Percentiles rank a stretch among this genome's conserved stretches.
phyloP scores from a whole-genome alignment of 768 basidiomycete genomes.

The Melanogaster broomeanus region DNA sequence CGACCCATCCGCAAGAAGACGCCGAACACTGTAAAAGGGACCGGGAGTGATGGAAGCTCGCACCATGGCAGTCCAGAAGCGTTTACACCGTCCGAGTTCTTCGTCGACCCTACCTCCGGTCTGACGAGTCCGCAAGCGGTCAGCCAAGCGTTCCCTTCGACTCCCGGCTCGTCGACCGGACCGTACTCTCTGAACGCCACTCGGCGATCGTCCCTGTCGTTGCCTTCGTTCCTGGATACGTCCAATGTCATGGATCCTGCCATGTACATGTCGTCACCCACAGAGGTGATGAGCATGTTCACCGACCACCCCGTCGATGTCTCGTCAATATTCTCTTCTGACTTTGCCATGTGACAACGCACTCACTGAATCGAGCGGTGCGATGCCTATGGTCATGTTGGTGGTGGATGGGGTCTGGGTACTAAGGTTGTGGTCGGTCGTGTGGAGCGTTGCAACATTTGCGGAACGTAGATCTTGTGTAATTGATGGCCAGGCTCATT shows the following conservation, averaged over 20 bases:
- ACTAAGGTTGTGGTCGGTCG: slow-evolving; percentile 22
- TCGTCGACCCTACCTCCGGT: slow-evolving; percentile 44
- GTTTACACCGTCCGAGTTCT: slow-evolving; percentile 67
- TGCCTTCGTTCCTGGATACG: slow-evolving; percentile 31
- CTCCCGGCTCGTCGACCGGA: slow-evolving; percentile 10
- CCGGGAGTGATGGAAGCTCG: slow-evolving; percentile 45
- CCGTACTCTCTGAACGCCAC: slow-evolving; percentile 26
- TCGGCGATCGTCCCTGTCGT: slow-evolving; percentile 24
- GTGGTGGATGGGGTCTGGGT: slow-evolving; percentile 22
- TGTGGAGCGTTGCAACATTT: background rate
- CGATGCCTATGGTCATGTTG: slow-evolving; percentile 29
- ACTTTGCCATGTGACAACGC: slow-evolving; percentile 31
- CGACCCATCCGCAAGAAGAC: slow-evolving; percentile 84
- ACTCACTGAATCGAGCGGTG: slow-evolving; percentile 26
- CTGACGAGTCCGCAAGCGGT: slow-evolving; percentile 25
- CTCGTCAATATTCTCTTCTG: slow-evolving; percentile 32
- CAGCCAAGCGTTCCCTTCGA: slow-evolving; percentile 22
- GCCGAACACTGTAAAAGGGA: slow-evolving; percentile 45
- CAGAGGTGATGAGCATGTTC: slow-evolving; percentile 65
- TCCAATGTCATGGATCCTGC: slow-evolving; percentile 41
- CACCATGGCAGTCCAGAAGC: slow-evolving; percentile 61
- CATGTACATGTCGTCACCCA: slow-evolving; percentile 54
- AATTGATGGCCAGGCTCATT: slow-evolving; percentile 9
- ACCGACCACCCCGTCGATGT: slow-evolving; percentile 43
- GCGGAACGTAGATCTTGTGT: slow-evolving; percentile 14